Evolutionary conservation across 768 basidiomycete genomes (phyloP).

Genomic region (Macrolepiota fuliginosa): DNA sequence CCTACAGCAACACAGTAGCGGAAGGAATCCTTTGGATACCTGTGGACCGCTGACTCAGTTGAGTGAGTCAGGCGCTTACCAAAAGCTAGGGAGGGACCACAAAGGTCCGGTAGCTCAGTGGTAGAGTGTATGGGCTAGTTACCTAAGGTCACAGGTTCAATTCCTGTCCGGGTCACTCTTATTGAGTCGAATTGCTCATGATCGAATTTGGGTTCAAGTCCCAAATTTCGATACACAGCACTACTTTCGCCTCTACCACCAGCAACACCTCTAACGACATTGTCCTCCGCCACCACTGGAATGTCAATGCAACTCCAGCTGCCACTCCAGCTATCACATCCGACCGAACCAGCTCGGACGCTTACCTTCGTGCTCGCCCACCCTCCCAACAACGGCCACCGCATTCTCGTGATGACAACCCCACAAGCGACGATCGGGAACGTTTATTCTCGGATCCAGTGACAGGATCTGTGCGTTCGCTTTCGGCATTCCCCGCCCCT

Average conservation of each 20-base stretch:
- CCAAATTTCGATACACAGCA: too few species aligned
- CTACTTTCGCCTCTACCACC: not conserved
- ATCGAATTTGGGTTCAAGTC: too few species aligned
- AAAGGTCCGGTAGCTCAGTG: too few species aligned
- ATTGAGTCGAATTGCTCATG: not conserved
- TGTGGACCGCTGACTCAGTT: too few species aligned
- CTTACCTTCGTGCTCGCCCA: conserved; percentile 1
- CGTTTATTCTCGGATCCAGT: conserved; percentile 36
- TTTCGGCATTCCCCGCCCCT: conserved; percentile 72
- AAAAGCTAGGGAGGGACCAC: too few species aligned
- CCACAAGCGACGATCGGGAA: conserved; percentile 19
- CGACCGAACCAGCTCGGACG: not conserved
- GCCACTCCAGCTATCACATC: conserved; percentile 1
- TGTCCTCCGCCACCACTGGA: not conserved
- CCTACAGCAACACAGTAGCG: not conserved
- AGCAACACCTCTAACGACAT: not conserved
- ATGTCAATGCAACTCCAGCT: not conserved
- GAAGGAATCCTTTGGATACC: too few species aligned
- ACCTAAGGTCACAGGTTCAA: too few species aligned
- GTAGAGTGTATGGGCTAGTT: too few species aligned
- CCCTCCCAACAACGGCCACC: not conserved
- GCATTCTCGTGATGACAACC: not conserved
- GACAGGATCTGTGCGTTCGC: conserved; percentile 58
- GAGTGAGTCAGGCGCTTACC: too few species aligned
- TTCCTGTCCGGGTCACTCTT: not conserved